A percentile compares a stretch with the other conserved stretches of the same genome.
These are phyloP conservation scores for Nitzschia inconspicua DNA, from an alignment of 108 stramenopile species.

Conservation along the genomic window DNA sequence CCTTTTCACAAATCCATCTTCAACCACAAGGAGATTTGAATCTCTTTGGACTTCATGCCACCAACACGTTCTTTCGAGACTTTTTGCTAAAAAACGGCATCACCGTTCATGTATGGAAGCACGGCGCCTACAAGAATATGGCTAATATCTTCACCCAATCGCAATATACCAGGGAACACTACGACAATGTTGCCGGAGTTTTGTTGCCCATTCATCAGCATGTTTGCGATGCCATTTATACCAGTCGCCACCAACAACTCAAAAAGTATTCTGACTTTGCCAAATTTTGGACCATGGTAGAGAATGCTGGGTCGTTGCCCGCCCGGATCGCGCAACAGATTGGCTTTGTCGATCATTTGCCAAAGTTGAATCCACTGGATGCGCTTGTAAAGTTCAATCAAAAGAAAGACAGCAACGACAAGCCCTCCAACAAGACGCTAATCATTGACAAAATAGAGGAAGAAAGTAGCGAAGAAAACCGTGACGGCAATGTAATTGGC, in stretches of 20 bases:
- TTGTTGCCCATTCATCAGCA: conserved; percentile 46
- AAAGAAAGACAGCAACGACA: neutral
- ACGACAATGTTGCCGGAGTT: conserved; percentile 40
- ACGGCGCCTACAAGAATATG: conserved; percentile 75
- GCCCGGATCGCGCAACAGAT: conserved; percentile 52
- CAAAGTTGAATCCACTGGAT: conserved; percentile 46
- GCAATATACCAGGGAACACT: conserved; percentile 46
- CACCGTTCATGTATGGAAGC: conserved; percentile 71
- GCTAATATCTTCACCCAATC: conserved; percentile 65
- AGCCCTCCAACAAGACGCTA: conserved; percentile 11
- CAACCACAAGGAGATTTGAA: conserved; percentile 62
- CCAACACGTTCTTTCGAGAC: conserved; percentile 47
- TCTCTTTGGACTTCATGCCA: conserved; percentile 48
- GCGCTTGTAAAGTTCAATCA: conserved; percentile 44
- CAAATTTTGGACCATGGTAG: conserved; percentile 59
- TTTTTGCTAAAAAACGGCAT: conserved; percentile 68
- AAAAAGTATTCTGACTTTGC: conserved; percentile 27
- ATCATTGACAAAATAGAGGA: conserved; percentile 22
- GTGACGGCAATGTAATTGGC: conserved; percentile 26
- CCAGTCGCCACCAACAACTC: conserved; percentile 30
- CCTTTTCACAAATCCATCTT: conserved; percentile 58
- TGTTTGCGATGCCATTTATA: conserved; percentile 44
- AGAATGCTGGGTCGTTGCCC: conserved; percentile 62
- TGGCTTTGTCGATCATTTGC: conserved; percentile 59
- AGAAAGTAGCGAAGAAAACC: conserved; percentile 22